Base-by-base conservation (phyloP, 495 filamentous ascomycete species). In the Aspergillus homomorphus region DNA sequence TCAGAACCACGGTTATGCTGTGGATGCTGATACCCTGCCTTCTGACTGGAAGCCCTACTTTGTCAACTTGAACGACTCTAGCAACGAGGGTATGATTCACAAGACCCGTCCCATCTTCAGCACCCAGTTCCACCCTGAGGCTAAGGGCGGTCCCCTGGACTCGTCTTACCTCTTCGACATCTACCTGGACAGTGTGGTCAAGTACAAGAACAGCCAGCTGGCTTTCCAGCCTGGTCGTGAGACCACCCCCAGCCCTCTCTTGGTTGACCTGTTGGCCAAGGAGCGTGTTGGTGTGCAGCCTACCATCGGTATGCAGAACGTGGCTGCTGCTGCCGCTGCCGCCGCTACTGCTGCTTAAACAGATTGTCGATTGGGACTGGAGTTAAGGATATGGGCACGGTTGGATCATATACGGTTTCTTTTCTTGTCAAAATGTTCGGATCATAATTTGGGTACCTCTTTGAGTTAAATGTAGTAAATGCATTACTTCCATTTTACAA, bases 1-100 rank as follows among this genome's bases (percentile, higher is more conserved):
- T 66, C 94, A 98, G 80, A 98, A 99, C 77, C 94, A 99, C 75
- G 94, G 94, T 46, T 99, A 99, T 67, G 94, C 94, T 18, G 92
- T 99, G 46, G 94, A 98, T 67, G 84, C 91, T 10, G 79, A 79
- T 54, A 96, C 91, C 10, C 81, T 99, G 20, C 82, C 88, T 22
- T 77, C 73, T 28, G 89, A 98, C 51, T 99, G 89, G 85, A 94
- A 93, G 80, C 93, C 96, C 68, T 96, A 96, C 79, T 98, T 98
- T 68, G 84, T 94, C 66, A 98, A 98, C 81, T 81, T 97, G 57
- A 97, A 97, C 76, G 94, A 98, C 67, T 87, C 87, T 33, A 89
- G 84, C 77, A 98, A 98, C 71, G 93, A 98, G 76, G 92, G 87
- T 53, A 91, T 97, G 86, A 91, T 96, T 69, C 94, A 98, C 82